phyloP scores from a whole-genome alignment of 2,329 filamentous ascomycete species.

The Chaetomiaceae sp. region DNA sequence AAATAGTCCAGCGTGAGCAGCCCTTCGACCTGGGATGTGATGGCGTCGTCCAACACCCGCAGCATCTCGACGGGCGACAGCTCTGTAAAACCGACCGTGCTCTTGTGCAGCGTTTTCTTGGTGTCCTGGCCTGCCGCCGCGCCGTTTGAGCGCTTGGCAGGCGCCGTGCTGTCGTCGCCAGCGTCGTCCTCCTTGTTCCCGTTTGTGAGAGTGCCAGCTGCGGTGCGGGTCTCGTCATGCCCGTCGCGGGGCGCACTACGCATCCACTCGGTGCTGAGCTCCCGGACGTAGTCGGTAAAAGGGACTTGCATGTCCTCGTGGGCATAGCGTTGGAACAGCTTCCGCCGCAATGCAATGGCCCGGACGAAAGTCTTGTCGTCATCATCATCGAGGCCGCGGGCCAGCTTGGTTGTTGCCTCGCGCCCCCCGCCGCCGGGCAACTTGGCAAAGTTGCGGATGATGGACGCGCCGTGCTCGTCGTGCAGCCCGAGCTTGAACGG shows the following conservation, averaged over 20 bases:
- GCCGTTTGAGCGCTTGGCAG: not conserved
- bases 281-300: conserved; percentile 15
- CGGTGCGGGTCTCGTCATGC: not conserved
- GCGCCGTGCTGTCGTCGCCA: not conserved
- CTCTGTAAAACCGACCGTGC: conserved; percentile 7
- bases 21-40: conserved; percentile 22
- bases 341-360: conserved; percentile 10
- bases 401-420: not conserved
- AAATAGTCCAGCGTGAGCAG: conserved; percentile 27
- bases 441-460: not conserved
- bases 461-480: not conserved
- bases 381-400: not conserved
- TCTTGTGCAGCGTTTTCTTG: not conserved
- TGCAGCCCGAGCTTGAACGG: conserved; percentile 13
- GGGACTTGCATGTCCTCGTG: conserved; percentile 2
- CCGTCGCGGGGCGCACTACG: not conserved
- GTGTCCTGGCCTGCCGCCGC: not conserved
- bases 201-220: not conserved
- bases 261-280: not conserved
- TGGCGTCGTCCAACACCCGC: conserved; percentile 23
- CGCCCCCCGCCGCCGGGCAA: not conserved
- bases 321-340: conserved; percentile 11
- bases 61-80: conserved; percentile 26
- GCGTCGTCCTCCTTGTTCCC: not conserved
- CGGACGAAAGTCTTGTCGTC: not conserved